These are phyloP conservation scores for Venturia carpophila DNA, from an alignment of 2,329 filamentous ascomycete genomes.

Conservation along the genomic window DNA sequence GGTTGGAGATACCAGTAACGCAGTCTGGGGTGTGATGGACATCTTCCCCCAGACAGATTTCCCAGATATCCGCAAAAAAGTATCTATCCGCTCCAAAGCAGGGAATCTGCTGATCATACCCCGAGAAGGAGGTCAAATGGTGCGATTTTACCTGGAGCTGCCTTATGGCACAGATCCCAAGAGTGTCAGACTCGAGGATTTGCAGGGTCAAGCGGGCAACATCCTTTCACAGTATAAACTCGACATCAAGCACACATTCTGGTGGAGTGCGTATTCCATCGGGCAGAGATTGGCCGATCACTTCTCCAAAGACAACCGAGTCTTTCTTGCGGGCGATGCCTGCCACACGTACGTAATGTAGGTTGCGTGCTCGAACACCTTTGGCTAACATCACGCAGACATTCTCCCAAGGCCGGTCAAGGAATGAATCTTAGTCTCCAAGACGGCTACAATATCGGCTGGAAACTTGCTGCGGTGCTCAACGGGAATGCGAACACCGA, in stretches of 20 bases:
- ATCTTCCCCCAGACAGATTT: slow-evolving; percentile 50
- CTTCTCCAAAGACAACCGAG: slow-evolving; percentile 48
- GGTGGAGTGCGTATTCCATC: slow-evolving; percentile 59
- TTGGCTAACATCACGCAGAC: slow-evolving; percentile 20
- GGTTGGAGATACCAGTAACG: slow-evolving; percentile 48
- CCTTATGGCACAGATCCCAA: slow-evolving; percentile 40
- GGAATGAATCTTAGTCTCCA: slow-evolving; percentile 69
- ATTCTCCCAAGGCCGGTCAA: slow-evolving; percentile 57
- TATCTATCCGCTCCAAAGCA: slow-evolving; percentile 48
- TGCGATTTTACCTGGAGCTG: slow-evolving; percentile 57
- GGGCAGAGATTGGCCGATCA: slow-evolving; percentile 55
- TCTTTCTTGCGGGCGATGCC: slow-evolving; percentile 66
- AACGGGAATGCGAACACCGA: slow-evolving; percentile 34
- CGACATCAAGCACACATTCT: slow-evolving; percentile 55
- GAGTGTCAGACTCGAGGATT: slow-evolving; percentile 56
- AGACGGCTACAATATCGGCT: slow-evolving; percentile 53
- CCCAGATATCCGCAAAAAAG: slow-evolving; percentile 28
- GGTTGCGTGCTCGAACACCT: neutral
- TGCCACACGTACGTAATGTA: slow-evolving; percentile 37
- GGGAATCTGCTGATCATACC: slow-evolving; percentile 60
- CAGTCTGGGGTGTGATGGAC: slow-evolving; percentile 42
- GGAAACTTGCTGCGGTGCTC: slow-evolving; percentile 46
- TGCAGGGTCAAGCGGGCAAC: slow-evolving; percentile 54
- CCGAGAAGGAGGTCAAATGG: slow-evolving; percentile 52
- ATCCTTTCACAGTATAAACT: slow-evolving; percentile 62